Evolutionary conservation across 225 moss, liverwort and hornwort species (phyloP).

Genomic region (Rhytidiadelphus loreus): DNA sequence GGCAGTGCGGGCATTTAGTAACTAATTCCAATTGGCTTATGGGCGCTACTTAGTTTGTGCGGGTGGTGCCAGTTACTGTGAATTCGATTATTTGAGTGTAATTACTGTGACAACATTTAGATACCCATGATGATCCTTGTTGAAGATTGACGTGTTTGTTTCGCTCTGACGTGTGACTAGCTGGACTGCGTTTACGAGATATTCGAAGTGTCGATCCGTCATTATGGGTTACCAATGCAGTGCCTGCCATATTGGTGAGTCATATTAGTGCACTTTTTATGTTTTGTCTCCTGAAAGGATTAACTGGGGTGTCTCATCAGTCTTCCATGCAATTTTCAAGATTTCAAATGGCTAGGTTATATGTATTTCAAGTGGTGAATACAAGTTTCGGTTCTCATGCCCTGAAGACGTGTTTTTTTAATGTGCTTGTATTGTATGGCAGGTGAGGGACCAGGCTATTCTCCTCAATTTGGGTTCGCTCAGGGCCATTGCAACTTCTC

Average conservation of each 20-base stretch:
- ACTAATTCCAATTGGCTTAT: not conserved
- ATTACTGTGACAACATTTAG: not conserved
- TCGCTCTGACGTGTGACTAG: constrained; percentile 10
- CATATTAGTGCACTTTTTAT: not conserved
- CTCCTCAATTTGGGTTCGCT: constrained; percentile 85
- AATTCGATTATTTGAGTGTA: not conserved
- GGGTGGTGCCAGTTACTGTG: not conserved
- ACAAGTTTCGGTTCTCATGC: not conserved
- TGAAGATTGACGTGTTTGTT: constrained; percentile 1
- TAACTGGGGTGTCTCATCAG: not conserved
- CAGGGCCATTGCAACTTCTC: constrained; percentile 79
- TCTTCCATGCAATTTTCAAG: not conserved
- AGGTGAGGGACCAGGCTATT: constrained; percentile 92
- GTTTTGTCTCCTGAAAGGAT: not conserved
- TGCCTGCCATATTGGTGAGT: constrained; percentile 75
- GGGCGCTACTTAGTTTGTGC: not conserved
- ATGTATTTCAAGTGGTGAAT: not conserved
- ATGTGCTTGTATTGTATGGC: constrained; percentile 2
- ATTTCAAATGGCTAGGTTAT: not conserved
- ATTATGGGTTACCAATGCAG: constrained; percentile 90
- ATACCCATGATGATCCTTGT: not conserved
- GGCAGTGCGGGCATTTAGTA: not conserved
- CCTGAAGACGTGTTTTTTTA: not conserved
- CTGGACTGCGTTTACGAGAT: constrained; percentile 84
- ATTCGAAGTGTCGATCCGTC: constrained; percentile 96